Evolutionary conservation across 768 basidiomycete genomes (phyloP), one percentile per base, ranked within the genome.

Genomic region (Pulveroboletus sp.): DNA sequence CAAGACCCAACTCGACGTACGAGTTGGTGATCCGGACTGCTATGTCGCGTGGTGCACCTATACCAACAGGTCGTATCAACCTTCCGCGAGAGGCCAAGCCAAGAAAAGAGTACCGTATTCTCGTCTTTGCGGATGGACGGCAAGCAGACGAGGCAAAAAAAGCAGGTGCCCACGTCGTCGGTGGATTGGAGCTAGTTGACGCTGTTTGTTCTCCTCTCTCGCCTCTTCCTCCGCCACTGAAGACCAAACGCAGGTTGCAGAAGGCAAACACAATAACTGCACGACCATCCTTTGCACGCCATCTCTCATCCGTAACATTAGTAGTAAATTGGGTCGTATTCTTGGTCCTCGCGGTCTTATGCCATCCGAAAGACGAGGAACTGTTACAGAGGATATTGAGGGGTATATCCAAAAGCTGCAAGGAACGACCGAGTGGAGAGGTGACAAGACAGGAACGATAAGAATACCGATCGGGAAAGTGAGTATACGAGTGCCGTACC

Each of bases 311-410:
- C 79, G 82, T 38, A 70, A 82, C 27, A 89, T 98, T 53, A 85
- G 86, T 12, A 82, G 87, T 5, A 84, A 80, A 61, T 77, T 98
- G 3, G 93, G 82, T 67, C 71, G 89, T 71, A 71, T 86, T 68
- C 73, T 89, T 70, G 83, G 95, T 59, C 94, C 93, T 35, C 82
- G 90, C 45, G 95, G 95, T 48, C 72, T 98, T 38, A 96, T 99
- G 94, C 96, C 96, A 11, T 88, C 89, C 7, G 90, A 87, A 54
- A 84, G 93, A 66, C 79, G 93, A 49, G 96, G 96, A 5, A 94
- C 94, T 1, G 95, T 98, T 17, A 90, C 91, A 2, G 89, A 93
- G 43, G 91, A 97, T 51, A 76, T 97, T 35, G 84, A 77, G 13
- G 83, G 82, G 12, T 94, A 88, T 55, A 83, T 99, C 49, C 77